These are phyloP conservation scores for Cyclotella atomus DNA, from an alignment of 108 stramenopile genomes.

Conservation along the genomic window DNA sequence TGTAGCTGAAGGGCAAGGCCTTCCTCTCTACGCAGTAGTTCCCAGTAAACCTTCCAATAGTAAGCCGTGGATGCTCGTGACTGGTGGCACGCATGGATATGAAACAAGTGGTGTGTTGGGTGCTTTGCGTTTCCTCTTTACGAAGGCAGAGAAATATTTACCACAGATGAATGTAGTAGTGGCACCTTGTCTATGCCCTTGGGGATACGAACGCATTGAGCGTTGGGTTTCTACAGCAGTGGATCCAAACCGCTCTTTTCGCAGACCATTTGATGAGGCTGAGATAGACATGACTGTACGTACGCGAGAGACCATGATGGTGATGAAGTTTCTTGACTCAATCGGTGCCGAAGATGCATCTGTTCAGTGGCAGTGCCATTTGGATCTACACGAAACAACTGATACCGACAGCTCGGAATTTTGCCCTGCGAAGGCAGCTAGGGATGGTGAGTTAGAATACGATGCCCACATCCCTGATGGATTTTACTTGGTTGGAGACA, in stretches of 20 bases:
- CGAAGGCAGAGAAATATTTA: conserved; percentile 36
- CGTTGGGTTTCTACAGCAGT: conserved; percentile 49
- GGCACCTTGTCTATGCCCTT: conserved; percentile 19
- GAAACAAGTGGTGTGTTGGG: conserved; percentile 80
- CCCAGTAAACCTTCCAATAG: conserved; percentile 23
- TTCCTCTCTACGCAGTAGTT: conserved; percentile 51
- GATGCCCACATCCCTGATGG: conserved; percentile 60
- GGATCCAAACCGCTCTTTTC: conserved; percentile 74
- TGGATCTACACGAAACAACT: conserved; percentile 88
- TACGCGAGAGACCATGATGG: conserved; percentile 27
- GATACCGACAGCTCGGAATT: conserved; percentile 79
- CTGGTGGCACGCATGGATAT: conserved; percentile 84
- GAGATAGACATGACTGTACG: neutral
- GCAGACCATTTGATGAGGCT: neutral
- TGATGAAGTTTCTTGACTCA: conserved; percentile 22
- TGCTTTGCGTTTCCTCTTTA: conserved; percentile 59
- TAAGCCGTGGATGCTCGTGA: conserved; percentile 56
- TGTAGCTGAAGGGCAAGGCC: conserved; percentile 4
- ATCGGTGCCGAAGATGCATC: conserved; percentile 2
- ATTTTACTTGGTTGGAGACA: conserved; percentile 56
- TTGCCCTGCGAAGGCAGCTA: conserved; percentile 65
- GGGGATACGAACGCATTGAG: conserved; percentile 43
- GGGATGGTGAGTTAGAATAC: conserved; percentile 42
- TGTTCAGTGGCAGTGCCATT: conserved; percentile 48
- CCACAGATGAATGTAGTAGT: conserved; percentile 50